A percentile compares a stretch with the other conserved stretches of the same genome.
Evolutionary conservation across 176 grass and related monocot species (phyloP).

Genomic region (Cenchrus fungigraminus): DNA sequence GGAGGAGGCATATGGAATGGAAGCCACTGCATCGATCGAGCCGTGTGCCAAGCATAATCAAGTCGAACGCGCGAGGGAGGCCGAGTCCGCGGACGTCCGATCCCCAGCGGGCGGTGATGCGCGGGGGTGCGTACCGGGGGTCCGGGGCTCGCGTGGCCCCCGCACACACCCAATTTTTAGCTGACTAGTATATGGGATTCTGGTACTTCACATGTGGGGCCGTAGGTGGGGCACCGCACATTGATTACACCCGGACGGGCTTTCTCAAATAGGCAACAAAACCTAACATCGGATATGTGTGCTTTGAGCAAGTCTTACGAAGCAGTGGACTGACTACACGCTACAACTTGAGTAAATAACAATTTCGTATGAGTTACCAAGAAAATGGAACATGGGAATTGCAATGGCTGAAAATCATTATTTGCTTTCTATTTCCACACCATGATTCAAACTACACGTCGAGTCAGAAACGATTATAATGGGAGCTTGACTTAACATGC

Average conservation of each 20-base stretch:
- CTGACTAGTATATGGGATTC: no score
- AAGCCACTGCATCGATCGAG: no score
- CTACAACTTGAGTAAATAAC: neutral
- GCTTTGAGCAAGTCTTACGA: neutral
- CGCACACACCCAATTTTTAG: no score
- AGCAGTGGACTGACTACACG: no score
- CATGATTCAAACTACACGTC: neutral
- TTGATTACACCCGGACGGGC: neutral
- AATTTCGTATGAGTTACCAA: conserved; percentile 3
- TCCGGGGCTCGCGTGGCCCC: no score
- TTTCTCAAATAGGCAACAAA: neutral
- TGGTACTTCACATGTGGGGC: neutral
- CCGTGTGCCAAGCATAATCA: no score
- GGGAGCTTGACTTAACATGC: no score
- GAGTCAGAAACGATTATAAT: neutral
- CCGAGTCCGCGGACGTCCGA: no score
- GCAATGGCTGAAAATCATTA: neutral
- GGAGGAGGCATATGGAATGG: conserved; percentile 4
- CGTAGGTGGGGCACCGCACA: neutral
- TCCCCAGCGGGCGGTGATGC: no score
- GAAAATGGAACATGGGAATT: neutral
- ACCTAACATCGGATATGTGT: neutral
- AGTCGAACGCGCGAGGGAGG: no score
- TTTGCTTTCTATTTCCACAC: neutral
- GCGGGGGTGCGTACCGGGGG: no score